Evolutionary conservation across 495 filamentous ascomycete genomes (phyloP).

Genomic region (Podospora pseudopauciseta): DNA sequence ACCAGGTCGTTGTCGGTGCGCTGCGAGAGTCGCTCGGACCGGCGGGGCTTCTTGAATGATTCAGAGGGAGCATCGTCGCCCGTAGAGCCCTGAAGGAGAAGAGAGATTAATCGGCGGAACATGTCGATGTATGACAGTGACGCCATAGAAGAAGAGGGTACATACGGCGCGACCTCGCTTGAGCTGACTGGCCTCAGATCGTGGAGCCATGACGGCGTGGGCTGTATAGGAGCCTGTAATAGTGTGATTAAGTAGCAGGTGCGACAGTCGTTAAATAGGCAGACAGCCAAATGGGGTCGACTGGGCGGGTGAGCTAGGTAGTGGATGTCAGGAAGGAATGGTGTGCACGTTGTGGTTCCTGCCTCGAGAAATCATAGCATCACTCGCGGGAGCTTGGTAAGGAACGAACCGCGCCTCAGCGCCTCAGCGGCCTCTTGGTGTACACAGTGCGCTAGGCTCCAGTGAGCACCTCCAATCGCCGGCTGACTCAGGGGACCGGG

Average conservation of each 20-base stretch:
- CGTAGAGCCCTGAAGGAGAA: slow-evolving; percentile 42
- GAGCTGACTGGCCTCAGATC: slow-evolving; percentile 52
- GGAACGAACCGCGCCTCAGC: slow-evolving; percentile 12
- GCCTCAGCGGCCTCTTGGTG: background rate
- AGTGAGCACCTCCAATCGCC: background rate
- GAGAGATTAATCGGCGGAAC: slow-evolving; percentile 31
- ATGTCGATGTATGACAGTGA: slow-evolving; percentile 24
- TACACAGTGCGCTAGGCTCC: slow-evolving; percentile 6
- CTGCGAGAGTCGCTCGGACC: slow-evolving; percentile 56
- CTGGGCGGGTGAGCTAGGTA: background rate
- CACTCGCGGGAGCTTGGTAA: slow-evolving; percentile 15
- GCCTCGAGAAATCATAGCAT: slow-evolving; percentile 4
- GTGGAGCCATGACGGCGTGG: slow-evolving; percentile 48
- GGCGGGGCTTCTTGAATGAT: slow-evolving; percentile 62
- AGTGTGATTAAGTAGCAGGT: slow-evolving; percentile 15
- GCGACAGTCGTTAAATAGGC: slow-evolving; percentile 10
- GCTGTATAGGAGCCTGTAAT: background rate
- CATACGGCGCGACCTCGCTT: slow-evolving; percentile 48
- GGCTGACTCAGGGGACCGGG: slow-evolving; percentile 16
- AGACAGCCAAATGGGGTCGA: slow-evolving; percentile 5
- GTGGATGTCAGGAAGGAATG: background rate
- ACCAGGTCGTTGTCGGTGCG: slow-evolving; percentile 39
- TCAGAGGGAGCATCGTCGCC: slow-evolving; percentile 40
- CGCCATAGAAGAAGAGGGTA: slow-evolving; percentile 11
- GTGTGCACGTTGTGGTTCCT: slow-evolving; percentile 8